phyloP scores from a whole-genome alignment of 805 yeast species.

The Saccharomycopsis schoenii region DNA sequence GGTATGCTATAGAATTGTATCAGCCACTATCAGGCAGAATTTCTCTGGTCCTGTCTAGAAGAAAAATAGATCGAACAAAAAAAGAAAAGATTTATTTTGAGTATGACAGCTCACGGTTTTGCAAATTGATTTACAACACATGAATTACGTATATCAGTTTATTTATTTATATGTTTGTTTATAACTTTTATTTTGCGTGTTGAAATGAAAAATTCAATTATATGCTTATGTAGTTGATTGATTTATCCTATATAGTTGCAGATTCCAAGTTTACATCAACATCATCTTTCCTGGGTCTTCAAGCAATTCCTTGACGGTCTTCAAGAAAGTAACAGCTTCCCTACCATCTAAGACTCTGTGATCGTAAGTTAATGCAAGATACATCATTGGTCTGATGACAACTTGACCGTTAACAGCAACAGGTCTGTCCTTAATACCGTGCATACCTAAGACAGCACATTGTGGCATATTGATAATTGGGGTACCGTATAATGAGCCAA shows the following conservation, averaged over 20 bases:
- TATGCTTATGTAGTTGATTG: conserved; percentile 10
- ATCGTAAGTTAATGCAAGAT: conserved; percentile 95
- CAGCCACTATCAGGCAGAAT: too few species aligned
- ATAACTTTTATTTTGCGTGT: not conserved
- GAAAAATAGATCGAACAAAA: too few species aligned
- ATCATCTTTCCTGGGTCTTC: conserved; percentile 99
- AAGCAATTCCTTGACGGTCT: conserved; percentile 89
- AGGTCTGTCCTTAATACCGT: conserved; percentile 96
- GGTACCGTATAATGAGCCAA: conserved; percentile 95
- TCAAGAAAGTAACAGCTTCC: conserved; percentile 96
- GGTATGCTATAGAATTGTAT: too few species aligned
- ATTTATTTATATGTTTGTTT: not conserved
- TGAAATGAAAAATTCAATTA: not conserved
- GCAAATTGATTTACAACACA: not conserved
- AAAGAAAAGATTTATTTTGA: too few species aligned
- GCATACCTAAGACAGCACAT: conserved; percentile 95
- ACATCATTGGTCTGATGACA: conserved; percentile 99
- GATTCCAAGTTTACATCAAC: conserved; percentile 37
- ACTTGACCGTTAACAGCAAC: conserved; percentile 93
- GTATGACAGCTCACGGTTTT: too few species aligned
- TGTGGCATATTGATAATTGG: conserved; percentile 98
- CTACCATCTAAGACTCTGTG: conserved; percentile 98
- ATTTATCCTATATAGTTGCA: conserved; percentile 23
- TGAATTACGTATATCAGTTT: not conserved
- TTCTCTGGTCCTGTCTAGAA: too few species aligned